A percentile compares a stretch with the other conserved stretches of the same genome.
Evolutionary conservation across 768 basidiomycete species (phyloP).

Genomic region (Boletus subparvulus): DNA sequence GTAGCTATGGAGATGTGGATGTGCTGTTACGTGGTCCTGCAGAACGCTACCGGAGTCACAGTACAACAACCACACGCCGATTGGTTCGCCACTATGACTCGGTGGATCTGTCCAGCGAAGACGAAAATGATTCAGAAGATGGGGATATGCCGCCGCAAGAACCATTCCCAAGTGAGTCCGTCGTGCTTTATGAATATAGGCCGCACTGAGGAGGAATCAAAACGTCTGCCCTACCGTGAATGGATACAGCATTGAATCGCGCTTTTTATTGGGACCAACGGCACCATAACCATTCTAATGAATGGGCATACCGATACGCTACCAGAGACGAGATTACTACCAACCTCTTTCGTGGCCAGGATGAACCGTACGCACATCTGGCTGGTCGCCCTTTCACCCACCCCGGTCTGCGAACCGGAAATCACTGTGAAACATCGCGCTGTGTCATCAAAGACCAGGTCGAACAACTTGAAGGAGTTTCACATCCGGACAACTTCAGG

Average conservation of each 20-base stretch:
- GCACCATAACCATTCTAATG: neutral
- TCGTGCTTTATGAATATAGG: neutral
- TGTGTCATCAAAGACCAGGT: conserved; percentile 11
- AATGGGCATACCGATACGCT: conserved; percentile 34
- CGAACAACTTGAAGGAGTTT: neutral
- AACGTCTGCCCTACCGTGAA: neutral
- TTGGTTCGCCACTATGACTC: neutral
- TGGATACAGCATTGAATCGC: conserved; percentile 19
- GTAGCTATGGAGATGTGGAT: conserved; percentile 1
- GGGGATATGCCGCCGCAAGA: conserved; percentile 7
- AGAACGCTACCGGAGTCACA: neutral
- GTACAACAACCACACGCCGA: neutral
- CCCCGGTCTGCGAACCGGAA: neutral
- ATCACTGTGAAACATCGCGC: neutral
- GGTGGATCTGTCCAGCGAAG: conserved; percentile 13
- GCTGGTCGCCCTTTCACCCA: neutral
- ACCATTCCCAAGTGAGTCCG: conserved; percentile 29
- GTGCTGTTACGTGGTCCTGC: neutral
- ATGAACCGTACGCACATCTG: conserved; percentile 8
- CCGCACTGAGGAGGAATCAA: conserved; percentile 1
- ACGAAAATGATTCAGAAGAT: conserved; percentile 15
- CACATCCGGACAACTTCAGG: neutral
- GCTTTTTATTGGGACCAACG: conserved; percentile 16
- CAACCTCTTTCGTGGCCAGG: conserved; percentile 25
- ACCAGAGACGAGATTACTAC: conserved; percentile 30